These are phyloP conservation scores for Trichoderma atrobrunneum DNA, from an alignment of 2,329 filamentous ascomycete species.

Conservation along the genomic window DNA sequence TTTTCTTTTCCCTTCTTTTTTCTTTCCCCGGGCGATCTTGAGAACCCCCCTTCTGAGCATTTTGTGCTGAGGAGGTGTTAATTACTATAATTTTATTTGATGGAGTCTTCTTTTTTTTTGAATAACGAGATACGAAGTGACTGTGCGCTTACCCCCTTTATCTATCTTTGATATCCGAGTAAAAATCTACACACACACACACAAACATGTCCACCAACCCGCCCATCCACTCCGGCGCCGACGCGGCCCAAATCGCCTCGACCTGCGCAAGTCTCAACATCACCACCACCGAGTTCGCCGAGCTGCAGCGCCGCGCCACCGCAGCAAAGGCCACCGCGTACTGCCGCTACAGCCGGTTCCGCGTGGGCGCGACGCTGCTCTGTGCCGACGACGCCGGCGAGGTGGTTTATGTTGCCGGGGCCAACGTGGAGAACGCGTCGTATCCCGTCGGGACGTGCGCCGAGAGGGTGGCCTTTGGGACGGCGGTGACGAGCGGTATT, in stretches of 20 bases:
- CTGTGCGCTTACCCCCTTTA: neutral
- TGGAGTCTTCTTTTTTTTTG: neutral
- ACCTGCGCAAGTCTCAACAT: conserved; percentile 45
- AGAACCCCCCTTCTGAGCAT: neutral
- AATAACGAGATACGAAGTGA: neutral
- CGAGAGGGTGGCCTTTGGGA: conserved; percentile 83
- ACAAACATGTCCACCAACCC: conserved; percentile 2
- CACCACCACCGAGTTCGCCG: conserved; percentile 60
- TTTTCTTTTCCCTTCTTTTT: neutral
- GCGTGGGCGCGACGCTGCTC: conserved; percentile 80
- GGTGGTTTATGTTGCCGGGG: conserved; percentile 50
- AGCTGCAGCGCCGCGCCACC: conserved; percentile 60
- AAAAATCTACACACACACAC: neutral
- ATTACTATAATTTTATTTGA: neutral
- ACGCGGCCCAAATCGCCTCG: conserved; percentile 29
- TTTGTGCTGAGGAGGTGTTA: neutral
- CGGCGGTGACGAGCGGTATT: conserved; percentile 64
- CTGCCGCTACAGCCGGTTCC: conserved; percentile 91
- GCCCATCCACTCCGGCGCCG: conserved; percentile 28
- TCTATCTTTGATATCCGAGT: neutral
- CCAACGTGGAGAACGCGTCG: conserved; percentile 88
- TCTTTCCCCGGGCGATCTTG: neutral
- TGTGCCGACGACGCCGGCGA: conserved; percentile 33
- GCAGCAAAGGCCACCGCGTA: conserved; percentile 78
- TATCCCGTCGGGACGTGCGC: conserved; percentile 97